A percentile compares a stretch with the other conserved stretches of the same genome.
These are phyloP conservation scores for Skeletonema marinoi DNA, from an alignment of 108 stramenopile genomes.

Conservation along the genomic window DNA sequence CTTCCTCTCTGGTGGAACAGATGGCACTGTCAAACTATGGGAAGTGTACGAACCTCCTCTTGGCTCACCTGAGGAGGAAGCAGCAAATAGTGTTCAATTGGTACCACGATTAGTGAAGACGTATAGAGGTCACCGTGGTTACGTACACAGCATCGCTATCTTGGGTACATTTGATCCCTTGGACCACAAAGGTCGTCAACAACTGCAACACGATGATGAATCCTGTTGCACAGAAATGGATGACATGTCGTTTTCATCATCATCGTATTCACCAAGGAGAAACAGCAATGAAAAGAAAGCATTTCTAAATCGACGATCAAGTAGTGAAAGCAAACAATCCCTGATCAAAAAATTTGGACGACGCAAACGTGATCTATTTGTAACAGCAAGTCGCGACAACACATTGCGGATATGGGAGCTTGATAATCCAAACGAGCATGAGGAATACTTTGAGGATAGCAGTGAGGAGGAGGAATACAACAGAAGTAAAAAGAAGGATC, in stretches of 20 bases:
- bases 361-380: slow-evolving; percentile 22
- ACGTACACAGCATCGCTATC: slow-evolving; percentile 5
- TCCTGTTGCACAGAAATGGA: neutral
- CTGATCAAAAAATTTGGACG: neutral
- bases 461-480: neutral
- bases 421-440: neutral
- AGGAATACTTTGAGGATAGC: neutral
- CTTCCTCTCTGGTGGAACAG: slow-evolving; percentile 33
- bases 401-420: slow-evolving; percentile 36
- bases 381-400: slow-evolving; percentile 33
- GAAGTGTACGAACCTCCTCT: slow-evolving; percentile 11
- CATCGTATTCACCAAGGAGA: neutral
- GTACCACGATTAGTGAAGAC: slow-evolving; percentile 12
- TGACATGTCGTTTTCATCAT: neutral
- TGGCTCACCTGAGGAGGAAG: neutral
- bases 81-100: neutral
- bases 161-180: slow-evolving; percentile 13
- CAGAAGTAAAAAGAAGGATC: neutral
- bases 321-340: neutral
- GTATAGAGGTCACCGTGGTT: slow-evolving; percentile 22
- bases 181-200: neutral
- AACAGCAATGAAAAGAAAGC: neutral
- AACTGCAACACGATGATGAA: neutral
- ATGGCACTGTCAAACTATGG: slow-evolving; percentile 44
- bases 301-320: neutral